Conservation (phyloP, 2,329 filamentous ascomycete species). For the Monilinia vaccinii-corymbosi region DNA sequence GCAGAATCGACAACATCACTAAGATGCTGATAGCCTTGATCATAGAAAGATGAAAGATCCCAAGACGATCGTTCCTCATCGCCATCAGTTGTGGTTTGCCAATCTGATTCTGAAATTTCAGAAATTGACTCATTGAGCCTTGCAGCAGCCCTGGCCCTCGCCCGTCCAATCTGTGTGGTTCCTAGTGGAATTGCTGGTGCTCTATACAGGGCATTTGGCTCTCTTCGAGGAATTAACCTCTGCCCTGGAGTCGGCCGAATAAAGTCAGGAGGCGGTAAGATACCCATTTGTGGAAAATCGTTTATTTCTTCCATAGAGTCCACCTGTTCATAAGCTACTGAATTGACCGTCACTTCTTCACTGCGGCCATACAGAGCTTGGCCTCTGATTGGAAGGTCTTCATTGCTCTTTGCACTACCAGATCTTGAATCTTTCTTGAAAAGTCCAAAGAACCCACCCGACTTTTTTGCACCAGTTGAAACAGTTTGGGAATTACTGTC, state of each 20-base stretch:
- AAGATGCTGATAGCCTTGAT: neutral
- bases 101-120: neutral
- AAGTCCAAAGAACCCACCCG: neutral
- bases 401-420: neutral
- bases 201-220: neutral
- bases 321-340: neutral
- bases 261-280: neutral
- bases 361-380: neutral
- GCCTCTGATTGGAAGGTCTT: neutral
- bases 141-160: neutral
- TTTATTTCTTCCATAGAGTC: neutral
- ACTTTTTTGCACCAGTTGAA: neutral
- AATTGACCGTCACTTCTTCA: neutral
- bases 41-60: neutral
- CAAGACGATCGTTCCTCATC: neutral
- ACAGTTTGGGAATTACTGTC: neutral
- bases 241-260: conserved; percentile 2
- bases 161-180: neutral
- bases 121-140: neutral
- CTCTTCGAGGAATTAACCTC: neutral
- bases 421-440: neutral
- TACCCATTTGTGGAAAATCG: neutral
- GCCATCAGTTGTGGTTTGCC: neutral
- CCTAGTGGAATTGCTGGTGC: neutral
- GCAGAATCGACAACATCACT: neutral